Evolutionary conservation across 164 flowering plant species (phyloP), one percentile per base, ranked within the genome.

Genomic region (Berberis vulgaris): DNA sequence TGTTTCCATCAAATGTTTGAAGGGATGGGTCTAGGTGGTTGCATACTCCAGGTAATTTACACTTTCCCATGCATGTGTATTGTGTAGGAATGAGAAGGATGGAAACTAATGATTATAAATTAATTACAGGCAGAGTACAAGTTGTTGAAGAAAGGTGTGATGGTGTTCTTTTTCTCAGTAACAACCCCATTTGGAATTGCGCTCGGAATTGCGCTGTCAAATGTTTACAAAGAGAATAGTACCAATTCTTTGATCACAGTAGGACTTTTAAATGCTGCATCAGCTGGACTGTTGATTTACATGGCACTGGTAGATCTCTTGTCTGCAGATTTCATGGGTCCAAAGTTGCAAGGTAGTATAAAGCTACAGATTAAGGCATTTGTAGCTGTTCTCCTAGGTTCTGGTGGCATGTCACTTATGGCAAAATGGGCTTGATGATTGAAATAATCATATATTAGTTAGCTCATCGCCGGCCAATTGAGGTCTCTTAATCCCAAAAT

Each of bases 241-340:
- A 84, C 83, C 1, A 69, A 67, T 0, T 67, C 86, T 0, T 66
- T 84, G 45, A 79, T 84, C 2, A 75, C 74, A 40, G 84, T 71
- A 1, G 88, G 86, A 12, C 7, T 82, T 2, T 55, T 84, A 38
- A 80, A 82, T 46, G 85, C 84, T 40, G 56, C 65, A 47, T 79
- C 83, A 0, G 84, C 84, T 0, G 82, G 83, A 55, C 58, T 77
- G 3, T 53, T 83, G 67, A 81, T 71, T 40, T 79, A 81, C 61
- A 81, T 83, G 85, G 88, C 86, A 5, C 41, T 84, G 73, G 88
- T 84, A 6, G 83, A 84, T 56, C 83, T 84, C 1, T 46, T 84
- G 11, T 76, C 78, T 1, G 57, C 81, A 3, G 88, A 84, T 61
- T 84, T 84, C 72, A 74, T 80, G 83, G 81, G 83, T 0, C 69